A percentile compares a stretch with the other conserved stretches of the same genome.
phyloP scores from a whole-genome alignment of 306 rosid genomes.

The Gleditsia sinensis region DNA sequence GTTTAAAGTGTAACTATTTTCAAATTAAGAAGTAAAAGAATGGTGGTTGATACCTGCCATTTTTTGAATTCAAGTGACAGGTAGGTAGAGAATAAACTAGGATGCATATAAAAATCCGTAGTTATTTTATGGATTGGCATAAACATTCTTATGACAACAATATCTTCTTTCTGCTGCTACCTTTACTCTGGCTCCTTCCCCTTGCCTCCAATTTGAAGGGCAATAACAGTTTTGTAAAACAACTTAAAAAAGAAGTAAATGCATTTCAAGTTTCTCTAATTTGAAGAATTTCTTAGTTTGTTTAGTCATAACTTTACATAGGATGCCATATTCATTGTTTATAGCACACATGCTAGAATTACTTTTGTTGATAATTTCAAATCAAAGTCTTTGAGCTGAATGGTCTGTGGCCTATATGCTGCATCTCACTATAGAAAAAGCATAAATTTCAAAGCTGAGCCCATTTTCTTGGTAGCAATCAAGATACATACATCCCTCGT shows the following conservation, averaged over 20 bases:
- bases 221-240: background rate
- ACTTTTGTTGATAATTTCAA: constrained; percentile 28
- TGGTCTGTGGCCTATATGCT: constrained; percentile 27
- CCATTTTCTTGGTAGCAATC: constrained; percentile 37
- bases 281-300: constrained; percentile 20
- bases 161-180: background rate
- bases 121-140: background rate
- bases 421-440: constrained; percentile 27
- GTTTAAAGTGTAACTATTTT: background rate
- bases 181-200: background rate
- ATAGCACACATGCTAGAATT: constrained; percentile 37
- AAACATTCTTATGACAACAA: background rate
- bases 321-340: constrained; percentile 31
- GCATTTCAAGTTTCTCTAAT: background rate
- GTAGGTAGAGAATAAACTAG: background rate
- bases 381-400: constrained; percentile 27
- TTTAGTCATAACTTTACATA: constrained; percentile 42
- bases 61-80: background rate
- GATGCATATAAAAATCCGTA: background rate
- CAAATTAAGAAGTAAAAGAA: background rate
- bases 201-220: background rate
- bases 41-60: background rate
- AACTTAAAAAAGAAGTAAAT: background rate
- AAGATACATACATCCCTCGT: constrained; percentile 27
- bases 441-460: constrained; percentile 40